Conservation (phyloP, 2,329 filamentous ascomycete genomes). For the Tolypocladium inflatum region DNA sequence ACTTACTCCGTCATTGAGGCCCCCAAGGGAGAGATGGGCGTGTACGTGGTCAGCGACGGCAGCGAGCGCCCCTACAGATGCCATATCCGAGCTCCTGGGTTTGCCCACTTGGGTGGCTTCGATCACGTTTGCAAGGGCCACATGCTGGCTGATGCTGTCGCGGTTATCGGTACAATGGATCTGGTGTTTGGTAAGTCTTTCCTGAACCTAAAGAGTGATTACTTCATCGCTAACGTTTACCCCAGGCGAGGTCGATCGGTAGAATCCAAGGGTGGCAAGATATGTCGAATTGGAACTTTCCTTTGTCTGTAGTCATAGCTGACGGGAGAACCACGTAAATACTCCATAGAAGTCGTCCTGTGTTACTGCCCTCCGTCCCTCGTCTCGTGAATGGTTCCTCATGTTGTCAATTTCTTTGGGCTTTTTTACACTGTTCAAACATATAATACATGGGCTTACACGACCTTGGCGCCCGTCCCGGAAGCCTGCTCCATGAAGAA, state of each 20-base stretch:
- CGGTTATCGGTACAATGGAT: slow-evolving; percentile 88
- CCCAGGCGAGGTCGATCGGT: slow-evolving; percentile 53
- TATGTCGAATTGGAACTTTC: slow-evolving; percentile 20
- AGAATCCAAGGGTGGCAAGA: slow-evolving; percentile 19
- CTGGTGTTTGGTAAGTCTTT: slow-evolving; percentile 67
- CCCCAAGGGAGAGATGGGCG: slow-evolving; percentile 99
- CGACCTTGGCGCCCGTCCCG: slow-evolving; percentile 40
- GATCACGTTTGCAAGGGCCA: slow-evolving; percentile 91
- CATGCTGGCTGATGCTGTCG: slow-evolving; percentile 90
- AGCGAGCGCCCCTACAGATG: slow-evolving; percentile 95
- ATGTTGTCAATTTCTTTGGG: background rate
- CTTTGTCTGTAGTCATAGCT: slow-evolving; percentile 31
- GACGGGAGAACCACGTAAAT: slow-evolving; percentile 26
- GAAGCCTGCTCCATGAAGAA: slow-evolving; percentile 74
- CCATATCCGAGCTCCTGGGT: slow-evolving; percentile 93
- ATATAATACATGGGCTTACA: slow-evolving; percentile 9
- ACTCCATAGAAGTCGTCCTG: slow-evolving; percentile 21
- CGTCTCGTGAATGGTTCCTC: background rate
- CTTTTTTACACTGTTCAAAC: slow-evolving; percentile 3
- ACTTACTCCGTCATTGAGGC: slow-evolving; percentile 98
- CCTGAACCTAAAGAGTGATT: background rate
- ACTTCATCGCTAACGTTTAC: slow-evolving; percentile 20
- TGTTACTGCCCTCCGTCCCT: background rate
- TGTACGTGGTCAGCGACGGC: slow-evolving; percentile 91
- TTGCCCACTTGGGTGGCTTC: slow-evolving; percentile 89